Conservation (phyloP, 306 rosid genomes). For the Hylodesmum podocarpum region DNA sequence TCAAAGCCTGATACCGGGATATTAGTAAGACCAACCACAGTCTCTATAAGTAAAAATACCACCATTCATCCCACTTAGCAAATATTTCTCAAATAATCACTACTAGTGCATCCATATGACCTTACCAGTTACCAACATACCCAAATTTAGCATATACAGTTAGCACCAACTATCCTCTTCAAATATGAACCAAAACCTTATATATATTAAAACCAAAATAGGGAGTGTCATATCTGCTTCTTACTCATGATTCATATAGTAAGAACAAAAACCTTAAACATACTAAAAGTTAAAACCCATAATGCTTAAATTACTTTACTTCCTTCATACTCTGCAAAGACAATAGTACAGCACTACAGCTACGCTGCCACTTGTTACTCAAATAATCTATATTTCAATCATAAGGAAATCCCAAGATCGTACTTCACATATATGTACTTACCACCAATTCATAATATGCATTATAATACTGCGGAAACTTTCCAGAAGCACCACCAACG, state of each 20-base stretch:
- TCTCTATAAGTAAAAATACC: background rate
- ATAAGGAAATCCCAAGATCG: background rate
- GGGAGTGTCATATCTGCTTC: background rate
- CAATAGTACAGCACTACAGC: background rate
- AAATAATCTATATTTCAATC: conserved; percentile 9
- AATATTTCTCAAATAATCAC: background rate
- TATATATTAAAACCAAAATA: too few species aligned
- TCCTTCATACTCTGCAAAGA: conserved; percentile 4
- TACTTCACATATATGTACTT: conserved; percentile 35
- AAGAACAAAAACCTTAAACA: background rate
- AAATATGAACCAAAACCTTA: background rate
- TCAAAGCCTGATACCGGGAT: background rate
- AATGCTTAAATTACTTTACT: background rate
- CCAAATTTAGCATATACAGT: background rate
- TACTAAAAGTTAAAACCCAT: background rate
- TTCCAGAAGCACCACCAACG: conserved; percentile 96
- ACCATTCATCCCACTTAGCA: background rate
- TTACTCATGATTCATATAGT: background rate
- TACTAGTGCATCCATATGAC: background rate
- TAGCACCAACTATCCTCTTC: background rate
- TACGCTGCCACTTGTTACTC: background rate
- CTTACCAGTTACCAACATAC: background rate
- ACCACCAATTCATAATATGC: conserved; percentile 96
- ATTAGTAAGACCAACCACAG: background rate
- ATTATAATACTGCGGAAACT: conserved; percentile 82